Base-by-base conservation (phyloP, 225 moss, liverwort and hornwort species). In the Physcomitrium patens region DNA sequence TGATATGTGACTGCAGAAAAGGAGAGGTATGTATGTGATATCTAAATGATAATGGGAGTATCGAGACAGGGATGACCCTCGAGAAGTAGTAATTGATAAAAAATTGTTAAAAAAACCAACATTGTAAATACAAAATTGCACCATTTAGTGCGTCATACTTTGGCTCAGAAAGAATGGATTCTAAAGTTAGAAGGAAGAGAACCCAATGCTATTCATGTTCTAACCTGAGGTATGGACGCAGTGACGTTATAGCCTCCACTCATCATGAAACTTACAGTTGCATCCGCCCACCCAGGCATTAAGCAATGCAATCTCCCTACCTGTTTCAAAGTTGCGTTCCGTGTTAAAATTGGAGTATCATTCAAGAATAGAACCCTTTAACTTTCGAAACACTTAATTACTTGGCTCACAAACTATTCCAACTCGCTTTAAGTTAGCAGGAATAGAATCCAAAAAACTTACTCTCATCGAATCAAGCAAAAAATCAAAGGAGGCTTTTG, bases 261-360 rank as follows among this genome's bases (percentile, higher is more conserved):
- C 11, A 94, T 83, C 97, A 99, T 99, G 73, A 99, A 99, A 80
- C 61, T 90, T 37, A 99, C 93, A 31, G 94, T 93, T 28, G 94
- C 87, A 75, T 99, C 94, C 58, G 94, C 91, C 97, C 97, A 99
- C 69, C 93, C 94, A 57, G 91, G 85, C 83, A 99, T 83, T 78
- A 93, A 76, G 62, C 87, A 88, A 82, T 99, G 97, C 86, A 99
- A 85, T 81, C 94, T 82, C 54, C 97, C 97, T 73, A 91, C 93
- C 96, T 97, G 80, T 9, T 72, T 59, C 70, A 72, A 43, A 52
- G 2, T 60, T 74, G 47, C 15, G 24, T 72, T 44, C 23, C 53
- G 50, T 16, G 26, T 84, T 46, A 84, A 46, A 68, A 73, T 65
- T 73, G 59, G 26, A 8, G 76, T 22, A 43, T 10, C 28, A 60